These are phyloP conservation scores for Penicillium taxi DNA, from an alignment of 495 filamentous ascomycete species.

Conservation along the genomic window DNA sequence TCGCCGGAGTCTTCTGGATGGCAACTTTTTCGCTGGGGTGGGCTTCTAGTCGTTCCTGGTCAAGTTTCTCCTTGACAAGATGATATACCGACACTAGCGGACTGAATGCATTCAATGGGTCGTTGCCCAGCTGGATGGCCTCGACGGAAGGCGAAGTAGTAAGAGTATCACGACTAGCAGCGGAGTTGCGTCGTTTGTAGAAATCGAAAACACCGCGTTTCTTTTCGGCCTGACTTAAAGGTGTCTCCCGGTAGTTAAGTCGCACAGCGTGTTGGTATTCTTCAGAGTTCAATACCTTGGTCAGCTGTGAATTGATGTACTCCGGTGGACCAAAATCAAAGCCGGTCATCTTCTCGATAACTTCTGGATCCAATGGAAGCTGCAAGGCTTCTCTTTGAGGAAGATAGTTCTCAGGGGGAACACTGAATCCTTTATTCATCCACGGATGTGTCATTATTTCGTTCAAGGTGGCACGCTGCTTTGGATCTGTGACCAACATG, in stretches of 20 bases:
- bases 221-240: conserved; percentile 66
- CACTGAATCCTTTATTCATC: conserved; percentile 88
- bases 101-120: conserved; percentile 89
- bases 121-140: conserved; percentile 69
- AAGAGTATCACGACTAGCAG: conserved; percentile 77
- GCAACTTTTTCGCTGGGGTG: conserved; percentile 60
- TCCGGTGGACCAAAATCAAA: conserved; percentile 94
- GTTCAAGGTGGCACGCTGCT: conserved; percentile 70
- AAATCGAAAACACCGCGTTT: conserved; percentile 92
- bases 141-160: conserved; percentile 83
- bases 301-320: conserved; percentile 70
- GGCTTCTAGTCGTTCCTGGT: conserved; percentile 63
- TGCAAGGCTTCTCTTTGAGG: conserved; percentile 76
- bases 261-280: conserved; percentile 81
- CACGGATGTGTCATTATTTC: conserved; percentile 97
- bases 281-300: conserved; percentile 76
- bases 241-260: conserved; percentile 57
- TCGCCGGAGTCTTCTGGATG: conserved; percentile 44
- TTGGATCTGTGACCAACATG: conserved; percentile 95
- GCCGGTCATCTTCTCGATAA: conserved; percentile 89
- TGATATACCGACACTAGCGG: conserved; percentile 93
- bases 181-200: conserved; percentile 87
- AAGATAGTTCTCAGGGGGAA: conserved; percentile 82
- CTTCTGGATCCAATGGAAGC: conserved; percentile 72
- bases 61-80: conserved; percentile 88